phyloP scores from a whole-genome alignment of 2,329 filamentous ascomycete genomes.

The Fusarium lyarnte region DNA sequence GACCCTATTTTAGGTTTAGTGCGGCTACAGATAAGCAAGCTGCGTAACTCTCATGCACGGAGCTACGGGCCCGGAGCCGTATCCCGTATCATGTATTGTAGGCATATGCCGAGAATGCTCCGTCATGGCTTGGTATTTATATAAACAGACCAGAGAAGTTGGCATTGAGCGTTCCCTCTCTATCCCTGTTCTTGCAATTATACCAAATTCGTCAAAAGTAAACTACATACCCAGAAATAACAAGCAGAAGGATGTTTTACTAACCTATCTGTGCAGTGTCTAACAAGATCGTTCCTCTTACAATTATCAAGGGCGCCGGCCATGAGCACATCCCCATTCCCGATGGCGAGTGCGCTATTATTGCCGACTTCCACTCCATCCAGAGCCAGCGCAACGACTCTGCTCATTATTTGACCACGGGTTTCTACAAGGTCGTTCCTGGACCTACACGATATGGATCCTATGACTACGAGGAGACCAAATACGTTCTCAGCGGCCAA shows the following conservation, averaged over 20 bases:
- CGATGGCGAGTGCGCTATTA: slow-evolving; percentile 18
- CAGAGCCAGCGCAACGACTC: slow-evolving; percentile 5
- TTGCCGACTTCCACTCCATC: slow-evolving; percentile 28
- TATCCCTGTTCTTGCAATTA: background rate
- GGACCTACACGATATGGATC: slow-evolving; percentile 27
- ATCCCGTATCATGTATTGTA: background rate
- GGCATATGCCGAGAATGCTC: slow-evolving; percentile 1
- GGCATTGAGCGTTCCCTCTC: rapidly evolving
- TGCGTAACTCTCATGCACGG: background rate
- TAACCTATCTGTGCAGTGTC: slow-evolving; percentile 1
- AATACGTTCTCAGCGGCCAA: slow-evolving; percentile 29
- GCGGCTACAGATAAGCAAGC: background rate
- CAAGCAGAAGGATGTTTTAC: background rate
- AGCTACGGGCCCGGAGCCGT: slow-evolving; percentile 11
- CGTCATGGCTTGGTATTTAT: background rate
- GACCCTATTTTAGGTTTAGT: rapidly evolving
- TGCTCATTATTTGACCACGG: slow-evolving; percentile 18
- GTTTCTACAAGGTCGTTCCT: slow-evolving; percentile 28
- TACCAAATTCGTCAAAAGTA: background rate
- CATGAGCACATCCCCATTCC: slow-evolving; percentile 29
- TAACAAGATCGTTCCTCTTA: slow-evolving; percentile 31
- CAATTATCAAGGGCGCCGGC: slow-evolving; percentile 31
- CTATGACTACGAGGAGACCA: slow-evolving; percentile 31
- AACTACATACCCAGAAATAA: background rate
- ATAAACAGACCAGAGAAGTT: background rate